Evolutionary conservation across 2,329 filamentous ascomycete species (phyloP), one percentile per base, ranked within the genome.

Genomic region (Achaetomium macrosporum): DNA sequence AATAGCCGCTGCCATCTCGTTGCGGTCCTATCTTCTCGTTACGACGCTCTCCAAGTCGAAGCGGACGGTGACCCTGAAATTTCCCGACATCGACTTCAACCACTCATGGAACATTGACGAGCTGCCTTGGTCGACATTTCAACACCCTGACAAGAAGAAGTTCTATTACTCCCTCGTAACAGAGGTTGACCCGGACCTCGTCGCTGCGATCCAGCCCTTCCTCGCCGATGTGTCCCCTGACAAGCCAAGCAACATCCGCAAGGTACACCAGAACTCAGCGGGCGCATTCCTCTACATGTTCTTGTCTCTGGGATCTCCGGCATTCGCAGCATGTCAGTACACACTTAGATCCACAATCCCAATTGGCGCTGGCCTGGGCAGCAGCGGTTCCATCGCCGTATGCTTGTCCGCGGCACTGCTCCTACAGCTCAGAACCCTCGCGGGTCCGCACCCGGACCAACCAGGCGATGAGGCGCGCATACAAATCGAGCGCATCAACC

Each of bases 61-160:
- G 66, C 84, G 90, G 55, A 96, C 87, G 13, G 84, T 99, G 46
- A 88, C 88, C 2, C 76, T 99, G 51, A 86, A 86, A 63, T 97
- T 99, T 68, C 85, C 90, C 56, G 93, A 99, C 68, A 90, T 97
- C 61, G 84, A 87, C 60, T 78, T 99, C 60, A 78, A 87, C 51
- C 90, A 99, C 70, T 90, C 87, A 1, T 99, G 93, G 93, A 84
- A 93, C 66, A 95, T 99, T 59, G 88, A 95, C 68, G 81, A 88
- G 9, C 76, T 99, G 39, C 93, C 93, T 0, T 99, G 93, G 93
- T 74, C 79, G 8, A 72, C 79, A 15, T 99, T 99, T 71, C 82
- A 85, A 19, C 79, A 85, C 17, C 83, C 90, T 0, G 79, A 78
- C 30, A 95, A 95, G 76, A 96, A 96, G 74, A 96, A 93, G 75